phyloP scores from a whole-genome alignment of 495 filamentous ascomycete genomes.

The Aspergillus sparsus region DNA sequence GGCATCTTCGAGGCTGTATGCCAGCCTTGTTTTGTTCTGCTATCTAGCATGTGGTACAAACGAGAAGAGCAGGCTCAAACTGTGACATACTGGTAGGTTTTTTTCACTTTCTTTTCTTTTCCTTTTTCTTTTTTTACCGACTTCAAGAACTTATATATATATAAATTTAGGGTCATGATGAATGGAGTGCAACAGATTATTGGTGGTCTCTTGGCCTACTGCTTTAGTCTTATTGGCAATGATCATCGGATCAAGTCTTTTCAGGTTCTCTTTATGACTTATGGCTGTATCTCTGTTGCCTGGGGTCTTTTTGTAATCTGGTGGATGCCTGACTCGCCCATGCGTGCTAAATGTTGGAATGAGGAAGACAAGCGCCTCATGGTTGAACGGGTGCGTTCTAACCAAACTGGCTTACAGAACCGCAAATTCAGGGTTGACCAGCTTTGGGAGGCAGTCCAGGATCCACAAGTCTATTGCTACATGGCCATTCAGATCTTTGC shows the following conservation, averaged over 20 bases:
- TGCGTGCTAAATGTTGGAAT: constrained; percentile 43
- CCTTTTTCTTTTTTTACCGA: constrained; percentile 9
- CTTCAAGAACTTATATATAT: no score
- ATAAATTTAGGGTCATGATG: no score
- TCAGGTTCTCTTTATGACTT: constrained; percentile 41
- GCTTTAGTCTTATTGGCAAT: constrained; percentile 32
- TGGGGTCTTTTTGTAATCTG: constrained; percentile 40
- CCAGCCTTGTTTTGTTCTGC: constrained; percentile 32
- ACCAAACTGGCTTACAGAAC: constrained; percentile 58
- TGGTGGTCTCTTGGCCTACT: constrained; percentile 50
- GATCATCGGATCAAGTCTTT: constrained; percentile 33
- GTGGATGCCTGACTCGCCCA: constrained; percentile 51
- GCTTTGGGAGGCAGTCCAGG: constrained; percentile 42
- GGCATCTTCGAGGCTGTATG: constrained; percentile 17
- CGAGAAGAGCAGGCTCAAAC: constrained; percentile 45
- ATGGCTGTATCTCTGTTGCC: constrained; percentile 35
- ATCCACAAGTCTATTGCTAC: constrained; percentile 41
- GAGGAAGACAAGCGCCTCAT: constrained; percentile 47
- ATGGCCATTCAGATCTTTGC: constrained; percentile 22
- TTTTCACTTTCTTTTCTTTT: background rate
- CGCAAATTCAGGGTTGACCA: constrained; percentile 56
- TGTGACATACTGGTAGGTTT: constrained; percentile 8
- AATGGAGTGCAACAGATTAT: constrained; percentile 7
- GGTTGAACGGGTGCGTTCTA: constrained; percentile 53
- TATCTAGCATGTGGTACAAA: constrained; percentile 55